phyloP scores from a whole-genome alignment of 805 yeast species.

The Suhomyces sp. region DNA sequence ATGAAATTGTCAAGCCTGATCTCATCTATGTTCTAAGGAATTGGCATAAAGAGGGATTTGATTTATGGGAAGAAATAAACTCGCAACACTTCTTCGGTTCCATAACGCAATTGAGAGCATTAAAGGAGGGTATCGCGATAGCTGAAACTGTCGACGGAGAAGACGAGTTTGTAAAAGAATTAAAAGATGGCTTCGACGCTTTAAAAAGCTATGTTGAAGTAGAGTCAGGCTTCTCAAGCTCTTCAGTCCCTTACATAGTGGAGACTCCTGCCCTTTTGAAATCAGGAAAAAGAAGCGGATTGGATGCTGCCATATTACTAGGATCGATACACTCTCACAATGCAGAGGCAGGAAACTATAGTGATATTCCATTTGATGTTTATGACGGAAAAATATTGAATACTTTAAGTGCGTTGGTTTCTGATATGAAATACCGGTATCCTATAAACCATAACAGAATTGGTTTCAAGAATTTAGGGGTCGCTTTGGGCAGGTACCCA shows the following conservation, averaged over 20 bases:
- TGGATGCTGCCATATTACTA: conserved; percentile 73
- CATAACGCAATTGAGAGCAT: conserved; percentile 67
- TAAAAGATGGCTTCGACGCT: conserved; percentile 29
- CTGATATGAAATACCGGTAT: conserved; percentile 69
- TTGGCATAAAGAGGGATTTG: conserved; percentile 74
- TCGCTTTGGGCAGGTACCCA: conserved; percentile 87
- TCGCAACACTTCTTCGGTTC: conserved; percentile 79
- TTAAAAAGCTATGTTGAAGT: conserved; percentile 38
- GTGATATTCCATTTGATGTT: conserved; percentile 60
- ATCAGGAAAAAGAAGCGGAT: conserved; percentile 56
- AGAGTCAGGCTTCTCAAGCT: conserved; percentile 40
- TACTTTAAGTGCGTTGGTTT: conserved; percentile 59
- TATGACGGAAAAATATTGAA: conserved; percentile 56
- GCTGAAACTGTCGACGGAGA: conserved; percentile 27
- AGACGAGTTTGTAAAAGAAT: conserved; percentile 21
- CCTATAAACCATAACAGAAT: conserved; percentile 64
- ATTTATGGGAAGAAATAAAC: conserved; percentile 87
- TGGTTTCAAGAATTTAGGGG: conserved; percentile 42
- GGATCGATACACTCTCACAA: conserved; percentile 51
- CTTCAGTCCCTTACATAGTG: conserved; percentile 51
- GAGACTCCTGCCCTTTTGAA: conserved; percentile 58
- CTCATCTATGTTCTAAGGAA: conserved; percentile 55
- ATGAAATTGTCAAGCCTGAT: conserved; percentile 62
- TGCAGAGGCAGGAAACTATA: conserved; percentile 29
- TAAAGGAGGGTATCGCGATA: conserved; percentile 52